Percentiles rank a stretch among this genome's conserved stretches.
Evolutionary conservation across 2,329 filamentous ascomycete genomes (phyloP).

Genomic region (Acrocalymma vagum): DNA sequence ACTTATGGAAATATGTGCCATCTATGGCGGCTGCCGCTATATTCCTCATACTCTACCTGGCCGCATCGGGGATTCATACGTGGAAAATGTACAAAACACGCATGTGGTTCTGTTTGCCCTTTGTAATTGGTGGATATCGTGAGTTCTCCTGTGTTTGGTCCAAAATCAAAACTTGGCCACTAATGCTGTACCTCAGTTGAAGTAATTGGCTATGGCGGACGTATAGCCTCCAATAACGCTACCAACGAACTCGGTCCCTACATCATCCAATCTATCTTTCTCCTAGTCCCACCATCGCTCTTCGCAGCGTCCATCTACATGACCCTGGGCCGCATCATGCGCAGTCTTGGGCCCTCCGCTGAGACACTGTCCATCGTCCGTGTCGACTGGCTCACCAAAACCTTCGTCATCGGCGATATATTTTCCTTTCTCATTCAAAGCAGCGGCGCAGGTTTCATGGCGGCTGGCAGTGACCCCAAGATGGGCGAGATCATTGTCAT

Average conservation of each 20-base stretch:
- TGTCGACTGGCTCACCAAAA: conserved; percentile 50
- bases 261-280: conserved; percentile 52
- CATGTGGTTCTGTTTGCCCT: conserved; percentile 60
- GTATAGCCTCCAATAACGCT: conserved; percentile 40
- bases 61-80: conserved; percentile 48
- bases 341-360: conserved; percentile 35
- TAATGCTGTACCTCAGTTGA: conserved; percentile 51
- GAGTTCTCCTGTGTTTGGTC: conserved; percentile 19
- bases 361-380: conserved; percentile 49
- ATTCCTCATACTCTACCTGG: conserved; percentile 55
- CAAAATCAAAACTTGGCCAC: not conserved
- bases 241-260: conserved; percentile 46
- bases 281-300: conserved; percentile 56
- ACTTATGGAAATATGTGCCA: conserved; percentile 45
- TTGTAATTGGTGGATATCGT: conserved; percentile 61
- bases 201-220: conserved; percentile 58
- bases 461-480: conserved; percentile 1
- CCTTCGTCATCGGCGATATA: conserved; percentile 56
- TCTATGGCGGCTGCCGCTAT: conserved; percentile 55
- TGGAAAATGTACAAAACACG: conserved; percentile 50
- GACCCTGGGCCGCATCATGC: conserved; percentile 54
- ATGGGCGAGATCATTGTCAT: conserved; percentile 54
- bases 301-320: conserved; percentile 60
- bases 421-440: conserved; percentile 57
- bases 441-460: conserved; percentile 26